These are phyloP conservation scores for Suillus hirtellus DNA, from an alignment of 768 basidiomycete genomes.

Conservation along the genomic window DNA sequence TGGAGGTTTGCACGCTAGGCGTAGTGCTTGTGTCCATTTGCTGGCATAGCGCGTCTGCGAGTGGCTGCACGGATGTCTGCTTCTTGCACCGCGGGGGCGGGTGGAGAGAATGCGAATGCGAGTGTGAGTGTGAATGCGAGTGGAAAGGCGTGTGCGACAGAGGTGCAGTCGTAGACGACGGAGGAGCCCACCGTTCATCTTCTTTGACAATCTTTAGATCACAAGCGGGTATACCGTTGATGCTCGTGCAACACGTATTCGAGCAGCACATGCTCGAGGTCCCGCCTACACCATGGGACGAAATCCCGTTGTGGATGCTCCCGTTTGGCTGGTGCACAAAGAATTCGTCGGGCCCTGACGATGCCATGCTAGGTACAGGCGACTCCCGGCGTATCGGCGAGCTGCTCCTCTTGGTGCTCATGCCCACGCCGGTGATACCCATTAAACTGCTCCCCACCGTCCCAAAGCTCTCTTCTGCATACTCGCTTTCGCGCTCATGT, in stretches of 20 bases:
- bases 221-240: conserved; percentile 20
- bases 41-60: conserved; percentile 13
- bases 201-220: conserved; percentile 43
- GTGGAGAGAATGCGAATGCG: conserved; percentile 33
- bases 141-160: conserved; percentile 21
- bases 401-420: neutral
- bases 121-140: conserved; percentile 29
- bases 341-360: conserved; percentile 2
- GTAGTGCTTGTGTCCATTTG: conserved; percentile 20
- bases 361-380: conserved; percentile 9
- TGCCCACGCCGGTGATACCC: neutral
- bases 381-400: conserved; percentile 5
- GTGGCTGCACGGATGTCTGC: conserved; percentile 12
- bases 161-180: conserved; percentile 27
- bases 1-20: conserved; percentile 18
- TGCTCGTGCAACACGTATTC: neutral
- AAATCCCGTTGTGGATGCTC: neutral
- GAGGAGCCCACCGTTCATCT: conserved; percentile 24
- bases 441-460: conserved; percentile 52
- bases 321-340: neutral
- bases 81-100: conserved; percentile 35
- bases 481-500: conserved; percentile 24
- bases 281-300: neutral
- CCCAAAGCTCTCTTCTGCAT: conserved; percentile 56
- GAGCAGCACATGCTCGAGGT: neutral